Percentiles rank a stretch among this genome's conserved stretches.
Conservation (phyloP, 257 asterid genomes). For the Salvia miltiorrhiza region DNA sequence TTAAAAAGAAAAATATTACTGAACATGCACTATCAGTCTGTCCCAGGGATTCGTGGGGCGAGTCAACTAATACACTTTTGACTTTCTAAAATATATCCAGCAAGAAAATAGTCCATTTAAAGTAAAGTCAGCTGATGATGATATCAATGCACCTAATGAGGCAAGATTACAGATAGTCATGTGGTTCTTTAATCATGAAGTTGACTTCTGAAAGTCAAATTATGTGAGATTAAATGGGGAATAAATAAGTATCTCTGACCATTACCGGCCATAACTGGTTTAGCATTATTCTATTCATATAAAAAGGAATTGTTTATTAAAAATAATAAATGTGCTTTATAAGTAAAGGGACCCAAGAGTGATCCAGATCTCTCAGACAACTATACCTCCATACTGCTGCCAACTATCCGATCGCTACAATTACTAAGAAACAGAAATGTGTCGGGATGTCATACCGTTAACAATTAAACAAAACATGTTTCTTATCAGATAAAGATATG, state of each 20-base stretch:
- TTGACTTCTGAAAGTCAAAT: constrained; percentile 32
- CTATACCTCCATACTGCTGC: neutral
- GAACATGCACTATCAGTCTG: neutral
- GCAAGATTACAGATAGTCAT: constrained; percentile 15
- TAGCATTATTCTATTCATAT: neutral
- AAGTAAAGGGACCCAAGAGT: constrained; percentile 7
- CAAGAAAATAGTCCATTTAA: constrained; percentile 12
- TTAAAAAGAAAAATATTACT: neutral
- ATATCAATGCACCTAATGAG: constrained; percentile 10
- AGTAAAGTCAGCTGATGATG: constrained; percentile 18
- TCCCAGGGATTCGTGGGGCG: constrained; percentile 14
- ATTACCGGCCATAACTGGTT: neutral
- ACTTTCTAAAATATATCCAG: constrained; percentile 1
- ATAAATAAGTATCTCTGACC: constrained; percentile 14
- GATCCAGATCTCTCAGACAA: constrained; percentile 17
- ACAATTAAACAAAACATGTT: neutral
- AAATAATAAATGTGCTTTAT: neutral
- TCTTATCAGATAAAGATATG: neutral
- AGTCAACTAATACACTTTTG: constrained; percentile 10
- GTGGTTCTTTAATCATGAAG: constrained; percentile 11
- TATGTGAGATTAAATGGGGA: neutral
- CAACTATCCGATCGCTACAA: neutral
- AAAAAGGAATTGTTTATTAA: neutral
- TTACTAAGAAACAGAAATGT: neutral
- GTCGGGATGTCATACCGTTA: neutral